phyloP scores from a whole-genome alignment of 2,329 filamentous ascomycete genomes.

The Fusarium sublunatum region DNA sequence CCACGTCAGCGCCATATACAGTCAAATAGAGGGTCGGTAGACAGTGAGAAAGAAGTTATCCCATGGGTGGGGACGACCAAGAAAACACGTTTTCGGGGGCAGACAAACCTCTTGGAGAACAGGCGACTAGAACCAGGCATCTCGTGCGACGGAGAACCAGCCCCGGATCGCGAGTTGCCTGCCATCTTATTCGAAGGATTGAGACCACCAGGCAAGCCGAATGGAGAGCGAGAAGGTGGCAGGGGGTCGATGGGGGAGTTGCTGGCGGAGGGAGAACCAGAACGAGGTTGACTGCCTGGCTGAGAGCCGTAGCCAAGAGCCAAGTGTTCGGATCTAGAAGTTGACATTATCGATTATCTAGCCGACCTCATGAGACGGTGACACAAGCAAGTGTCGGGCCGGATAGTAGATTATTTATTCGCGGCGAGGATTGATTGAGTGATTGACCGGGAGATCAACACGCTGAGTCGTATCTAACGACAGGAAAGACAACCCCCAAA shows the following conservation, averaged over 20 bases:
- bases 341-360: slow-evolving; percentile 93
- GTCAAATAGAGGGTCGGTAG: neutral
- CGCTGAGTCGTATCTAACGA: slow-evolving; percentile 33
- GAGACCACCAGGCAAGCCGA: slow-evolving; percentile 74
- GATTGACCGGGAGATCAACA: slow-evolving; percentile 31
- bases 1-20: slow-evolving; percentile 26
- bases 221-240: slow-evolving; percentile 74
- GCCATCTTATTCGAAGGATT: slow-evolving; percentile 69
- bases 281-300: slow-evolving; percentile 75
- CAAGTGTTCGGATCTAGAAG: slow-evolving; percentile 85
- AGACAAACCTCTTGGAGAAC: slow-evolving; percentile 88
- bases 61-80: neutral
- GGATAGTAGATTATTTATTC: slow-evolving; percentile 46
- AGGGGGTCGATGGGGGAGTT: slow-evolving; percentile 83
- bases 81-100: slow-evolving; percentile 27
- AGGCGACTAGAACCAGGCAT: slow-evolving; percentile 77
- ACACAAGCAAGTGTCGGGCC: slow-evolving; percentile 43
- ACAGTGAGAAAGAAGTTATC: slow-evolving; percentile 25
- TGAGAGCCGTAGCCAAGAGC: slow-evolving; percentile 83
- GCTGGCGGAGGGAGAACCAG: slow-evolving; percentile 81
- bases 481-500: slow-evolving; percentile 29
- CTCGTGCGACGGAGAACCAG: slow-evolving; percentile 97
- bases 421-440: slow-evolving; percentile 29
- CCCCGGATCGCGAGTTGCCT: slow-evolving; percentile 77
- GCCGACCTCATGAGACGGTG: slow-evolving; percentile 60